Percentiles rank a stretch among this genome's conserved stretches.
Conservation (phyloP, 2,329 filamentous ascomycete genomes). For the Aureobasidium sp. region DNA sequence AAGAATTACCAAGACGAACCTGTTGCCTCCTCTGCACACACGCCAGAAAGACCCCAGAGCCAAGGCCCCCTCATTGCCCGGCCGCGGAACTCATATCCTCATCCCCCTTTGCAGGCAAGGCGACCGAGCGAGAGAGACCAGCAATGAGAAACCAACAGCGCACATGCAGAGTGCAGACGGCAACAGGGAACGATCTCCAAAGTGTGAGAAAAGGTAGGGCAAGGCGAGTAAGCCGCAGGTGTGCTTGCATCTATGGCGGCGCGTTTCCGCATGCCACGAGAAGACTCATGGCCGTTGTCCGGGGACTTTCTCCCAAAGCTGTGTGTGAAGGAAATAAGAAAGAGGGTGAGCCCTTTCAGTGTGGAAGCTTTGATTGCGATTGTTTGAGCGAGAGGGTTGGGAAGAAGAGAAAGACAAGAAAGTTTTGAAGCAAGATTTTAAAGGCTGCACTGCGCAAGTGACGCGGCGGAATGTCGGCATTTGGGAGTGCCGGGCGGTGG, state of each 20-base stretch:
- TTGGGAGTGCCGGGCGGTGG: not conserved
- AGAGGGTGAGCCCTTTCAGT: constrained; percentile 55
- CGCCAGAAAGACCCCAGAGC: constrained; percentile 28
- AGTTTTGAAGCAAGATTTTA: not conserved
- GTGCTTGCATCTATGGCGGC: constrained; percentile 90
- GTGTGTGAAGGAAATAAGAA: constrained; percentile 34
- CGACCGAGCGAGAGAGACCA: constrained; percentile 34
- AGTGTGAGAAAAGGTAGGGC: constrained; percentile 34
- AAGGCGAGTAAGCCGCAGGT: constrained; percentile 65
- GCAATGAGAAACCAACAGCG: constrained; percentile 26
- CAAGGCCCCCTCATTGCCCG: constrained; percentile 22
- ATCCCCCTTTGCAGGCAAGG: constrained; percentile 48
- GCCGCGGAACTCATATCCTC: constrained; percentile 85
- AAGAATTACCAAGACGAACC: constrained; percentile 21
- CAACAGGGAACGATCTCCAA: constrained; percentile 40
- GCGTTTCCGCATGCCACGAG: constrained; percentile 80
- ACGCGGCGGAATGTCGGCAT: not conserved
- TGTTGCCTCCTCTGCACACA: constrained; percentile 29
- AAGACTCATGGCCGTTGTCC: constrained; percentile 57
- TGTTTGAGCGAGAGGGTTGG: constrained; percentile 89
- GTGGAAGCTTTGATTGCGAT: constrained; percentile 99
- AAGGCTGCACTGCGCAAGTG: not conserved
- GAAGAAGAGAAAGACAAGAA: constrained; percentile 25
- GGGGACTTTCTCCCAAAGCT: constrained; percentile 99
- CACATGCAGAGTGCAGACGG: constrained; percentile 45